Evolutionary conservation across 2,329 filamentous ascomycete species (phyloP).

Genomic region (Claviceps paspali): DNA sequence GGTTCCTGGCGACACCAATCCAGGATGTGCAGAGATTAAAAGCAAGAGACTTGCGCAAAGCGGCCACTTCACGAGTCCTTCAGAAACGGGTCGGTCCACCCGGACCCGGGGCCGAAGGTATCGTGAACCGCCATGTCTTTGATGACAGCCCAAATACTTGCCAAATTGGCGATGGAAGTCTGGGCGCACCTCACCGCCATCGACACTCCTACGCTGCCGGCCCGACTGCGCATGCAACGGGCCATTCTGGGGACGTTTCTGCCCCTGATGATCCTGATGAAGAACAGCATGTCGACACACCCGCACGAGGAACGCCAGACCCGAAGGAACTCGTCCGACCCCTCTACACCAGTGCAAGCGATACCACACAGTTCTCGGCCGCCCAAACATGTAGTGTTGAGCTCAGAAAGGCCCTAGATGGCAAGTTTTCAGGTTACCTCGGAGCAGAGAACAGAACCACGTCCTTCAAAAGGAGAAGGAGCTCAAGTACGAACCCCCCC

Average conservation of each 20-base stretch:
- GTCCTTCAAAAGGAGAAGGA: neutral
- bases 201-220: too few species aligned
- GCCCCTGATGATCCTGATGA: too few species aligned
- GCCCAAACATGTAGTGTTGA: neutral
- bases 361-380: neutral
- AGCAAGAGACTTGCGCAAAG: neutral
- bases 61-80: neutral
- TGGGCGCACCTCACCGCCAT: too few species aligned
- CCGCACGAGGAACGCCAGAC: neutral
- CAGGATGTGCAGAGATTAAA: neutral
- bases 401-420: neutral
- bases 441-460: neutral
- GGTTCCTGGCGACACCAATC: neutral
- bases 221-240: too few species aligned
- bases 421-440: constrained; percentile 1
- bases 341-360: too few species aligned
- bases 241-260: too few species aligned
- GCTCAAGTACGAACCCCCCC: neutral
- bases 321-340: too few species aligned
- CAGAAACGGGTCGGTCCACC: neutral
- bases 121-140: neutral
- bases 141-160: too few species aligned
- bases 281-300: too few species aligned
- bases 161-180: too few species aligned
- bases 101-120: too few species aligned